phyloP scores from a whole-genome alignment of 768 basidiomycete species.

The Rhodosporidiobolus sp. region DNA sequence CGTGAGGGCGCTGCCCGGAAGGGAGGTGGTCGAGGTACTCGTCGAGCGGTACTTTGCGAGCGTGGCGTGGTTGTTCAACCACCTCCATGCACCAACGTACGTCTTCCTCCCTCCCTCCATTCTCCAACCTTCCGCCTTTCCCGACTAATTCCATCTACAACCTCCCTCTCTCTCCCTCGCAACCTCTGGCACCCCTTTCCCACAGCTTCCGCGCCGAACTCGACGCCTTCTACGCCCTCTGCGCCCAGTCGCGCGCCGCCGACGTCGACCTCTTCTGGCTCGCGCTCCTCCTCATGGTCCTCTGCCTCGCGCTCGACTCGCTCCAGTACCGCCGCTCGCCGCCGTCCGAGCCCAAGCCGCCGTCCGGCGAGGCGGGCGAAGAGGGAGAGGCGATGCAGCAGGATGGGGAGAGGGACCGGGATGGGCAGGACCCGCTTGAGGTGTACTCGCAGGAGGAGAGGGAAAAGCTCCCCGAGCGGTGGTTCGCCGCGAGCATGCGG shows the following conservation, averaged over 20 bases:
- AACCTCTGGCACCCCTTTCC: not conserved
- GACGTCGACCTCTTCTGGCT: slow-evolving; percentile 34
- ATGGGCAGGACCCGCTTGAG: slow-evolving; percentile 22
- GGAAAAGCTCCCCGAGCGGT: slow-evolving; percentile 16
- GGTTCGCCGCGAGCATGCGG: slow-evolving; percentile 30
- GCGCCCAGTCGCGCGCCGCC: not conserved
- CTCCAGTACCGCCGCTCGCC: slow-evolving; percentile 35
- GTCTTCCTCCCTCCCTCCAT: not conserved
- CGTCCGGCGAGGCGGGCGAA: not conserved
- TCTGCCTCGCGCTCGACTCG: slow-evolving; percentile 40
- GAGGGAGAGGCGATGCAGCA: not conserved
- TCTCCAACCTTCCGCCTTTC: too few species aligned
- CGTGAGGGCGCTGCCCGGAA: slow-evolving; percentile 16
- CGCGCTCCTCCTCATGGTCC: slow-evolving; percentile 38
- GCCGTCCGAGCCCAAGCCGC: not conserved
- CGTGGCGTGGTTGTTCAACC: slow-evolving; percentile 40
- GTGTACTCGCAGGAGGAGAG: slow-evolving; percentile 18
- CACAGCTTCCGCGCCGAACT: slow-evolving; percentile 37
- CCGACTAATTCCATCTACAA: not conserved
- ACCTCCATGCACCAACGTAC: slow-evolving; percentile 21
- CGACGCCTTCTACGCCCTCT: slow-evolving; percentile 31
- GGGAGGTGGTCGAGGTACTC: slow-evolving; percentile 18
- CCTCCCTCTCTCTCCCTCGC: not conserved
- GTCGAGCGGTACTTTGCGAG: slow-evolving; percentile 33
- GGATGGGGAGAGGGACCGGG: too few species aligned